phyloP scores from a whole-genome alignment of 2,329 filamentous ascomycete species.

The Aspergillus sp. region DNA sequence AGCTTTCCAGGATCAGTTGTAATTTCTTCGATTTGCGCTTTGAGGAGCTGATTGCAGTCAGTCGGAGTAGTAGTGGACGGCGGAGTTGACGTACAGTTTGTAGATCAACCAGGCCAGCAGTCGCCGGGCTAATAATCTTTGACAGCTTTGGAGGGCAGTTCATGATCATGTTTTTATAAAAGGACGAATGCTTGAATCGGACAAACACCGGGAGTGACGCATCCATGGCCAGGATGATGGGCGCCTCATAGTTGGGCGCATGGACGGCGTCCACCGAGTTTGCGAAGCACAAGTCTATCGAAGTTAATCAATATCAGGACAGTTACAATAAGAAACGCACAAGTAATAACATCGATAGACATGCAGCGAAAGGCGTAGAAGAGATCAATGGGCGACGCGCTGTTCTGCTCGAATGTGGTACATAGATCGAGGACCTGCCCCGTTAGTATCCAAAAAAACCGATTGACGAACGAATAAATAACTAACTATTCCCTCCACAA shows the following conservation, averaged over 20 bases:
- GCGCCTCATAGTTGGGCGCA: constrained; percentile 6
- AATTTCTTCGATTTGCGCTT: constrained; percentile 5
- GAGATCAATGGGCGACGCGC: background rate
- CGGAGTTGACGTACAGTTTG: background rate
- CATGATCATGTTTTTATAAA: constrained; percentile 10
- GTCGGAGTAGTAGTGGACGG: background rate
- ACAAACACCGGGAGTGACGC: constrained; percentile 1
- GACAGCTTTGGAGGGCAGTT: constrained; percentile 4
- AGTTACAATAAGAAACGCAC: background rate
- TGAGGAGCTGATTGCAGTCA: background rate
- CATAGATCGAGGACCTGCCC: constrained; percentile 1
- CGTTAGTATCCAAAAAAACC: background rate
- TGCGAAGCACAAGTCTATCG: constrained; percentile 6
- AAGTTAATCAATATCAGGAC: background rate
- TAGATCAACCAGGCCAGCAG: constrained; percentile 3
- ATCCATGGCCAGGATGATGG: constrained; percentile 9
- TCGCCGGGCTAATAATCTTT: constrained; percentile 4
- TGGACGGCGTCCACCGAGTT: constrained; percentile 7
- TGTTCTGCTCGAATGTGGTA: background rate
- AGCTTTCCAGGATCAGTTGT: background rate
- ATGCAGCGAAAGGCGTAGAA: constrained; percentile 10
- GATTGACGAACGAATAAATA: background rate
- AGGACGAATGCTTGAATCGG: constrained; percentile 5
- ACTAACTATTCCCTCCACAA: constrained; percentile 1
- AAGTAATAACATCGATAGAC: constrained; percentile 7